Conservation (phyloP, 306 rosid genomes). For the Quercus aquifolioides region DNA sequence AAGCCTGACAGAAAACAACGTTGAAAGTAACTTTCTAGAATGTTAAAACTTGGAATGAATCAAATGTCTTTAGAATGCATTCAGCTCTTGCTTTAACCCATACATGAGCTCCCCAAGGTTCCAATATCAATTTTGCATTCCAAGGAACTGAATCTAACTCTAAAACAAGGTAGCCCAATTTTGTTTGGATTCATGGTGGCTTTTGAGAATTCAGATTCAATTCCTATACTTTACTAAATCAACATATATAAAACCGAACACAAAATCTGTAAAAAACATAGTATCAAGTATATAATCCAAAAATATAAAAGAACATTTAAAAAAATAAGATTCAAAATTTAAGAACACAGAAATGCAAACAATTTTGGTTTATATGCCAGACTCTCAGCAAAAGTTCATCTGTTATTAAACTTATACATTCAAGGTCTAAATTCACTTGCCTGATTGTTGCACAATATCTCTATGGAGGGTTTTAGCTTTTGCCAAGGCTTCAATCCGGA, state of each 20-base stretch:
- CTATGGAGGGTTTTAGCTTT: slow-evolving; percentile 85
- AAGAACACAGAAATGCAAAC: too few relatives aligned
- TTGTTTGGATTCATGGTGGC: not conserved
- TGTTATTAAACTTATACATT: not conserved
- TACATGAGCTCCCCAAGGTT: not conserved
- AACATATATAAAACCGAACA: not conserved
- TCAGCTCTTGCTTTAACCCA: not conserved
- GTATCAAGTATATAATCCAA: too few relatives aligned
- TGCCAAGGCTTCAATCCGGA: slow-evolving; percentile 88
- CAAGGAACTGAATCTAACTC: not conserved
- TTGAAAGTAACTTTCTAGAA: not conserved
- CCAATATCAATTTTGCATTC: not conserved
- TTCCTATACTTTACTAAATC: not conserved
- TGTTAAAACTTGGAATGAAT: not conserved
- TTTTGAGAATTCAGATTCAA: not conserved
- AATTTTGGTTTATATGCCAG: not conserved
- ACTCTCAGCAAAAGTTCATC: not conserved
- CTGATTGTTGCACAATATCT: slow-evolving; percentile 94
- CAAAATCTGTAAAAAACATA: not conserved
- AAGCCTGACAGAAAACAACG: not conserved
- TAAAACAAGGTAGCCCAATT: not conserved
- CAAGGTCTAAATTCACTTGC: slow-evolving; percentile 41
- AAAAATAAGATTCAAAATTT: too few relatives aligned
- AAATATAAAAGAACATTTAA: too few relatives aligned
- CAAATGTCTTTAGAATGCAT: not conserved